Evolutionary conservation across 164 flowering plant species (phyloP), one percentile per base, ranked within the genome.

Genomic region (Chimonanthus praecox): DNA sequence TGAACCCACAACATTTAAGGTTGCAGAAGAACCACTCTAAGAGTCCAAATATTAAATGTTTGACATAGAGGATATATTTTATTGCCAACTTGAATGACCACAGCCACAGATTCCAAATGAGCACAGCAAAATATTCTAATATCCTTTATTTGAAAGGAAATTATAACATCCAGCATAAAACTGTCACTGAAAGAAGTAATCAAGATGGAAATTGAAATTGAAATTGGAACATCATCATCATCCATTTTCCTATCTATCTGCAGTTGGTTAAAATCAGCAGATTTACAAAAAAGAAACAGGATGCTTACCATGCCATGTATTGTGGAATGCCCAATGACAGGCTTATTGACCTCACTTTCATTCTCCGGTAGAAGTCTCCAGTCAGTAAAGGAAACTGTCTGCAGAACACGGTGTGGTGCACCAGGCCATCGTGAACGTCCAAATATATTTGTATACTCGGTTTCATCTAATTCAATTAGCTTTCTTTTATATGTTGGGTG

Each of bases 381-480:
- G 3, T 86, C 84, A 33, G 43, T 76, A 80, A 85, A 87, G 84
- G 88, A 94, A 10, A 84, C 89, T 67, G 98, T 92, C 47, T 72
- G 67, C 58, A 94, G 84, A 48, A 83, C 96, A 67, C 97, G 90
- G 0, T 91, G 93, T 2, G 97, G 94, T 49, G 96, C 99, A 73
- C 83, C 89, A n/a, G 97, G 97, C 98, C 97, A 94, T 79, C 95
- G 85, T 71, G 93, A 89, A 60, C 97, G 88, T 18, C 97, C 98
- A 78, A 87, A 92, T 69, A 92, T 68, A 74, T 82, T 66, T 49
- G 97, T 92, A 67, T 94, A 91, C 77, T 83, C 94, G 0, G 96
- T 88, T 78, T 86, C 51, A 5, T 83, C 82, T 18, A 83, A 46
- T 81, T 92, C 94, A 71, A 87, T 72, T 76, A 94, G 71, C 80